Percentiles rank a stretch among this genome's conserved stretches.
These are phyloP conservation scores for Coniochaeta prunicola DNA, from an alignment of 2,329 filamentous ascomycete genomes.

Conservation along the genomic window DNA sequence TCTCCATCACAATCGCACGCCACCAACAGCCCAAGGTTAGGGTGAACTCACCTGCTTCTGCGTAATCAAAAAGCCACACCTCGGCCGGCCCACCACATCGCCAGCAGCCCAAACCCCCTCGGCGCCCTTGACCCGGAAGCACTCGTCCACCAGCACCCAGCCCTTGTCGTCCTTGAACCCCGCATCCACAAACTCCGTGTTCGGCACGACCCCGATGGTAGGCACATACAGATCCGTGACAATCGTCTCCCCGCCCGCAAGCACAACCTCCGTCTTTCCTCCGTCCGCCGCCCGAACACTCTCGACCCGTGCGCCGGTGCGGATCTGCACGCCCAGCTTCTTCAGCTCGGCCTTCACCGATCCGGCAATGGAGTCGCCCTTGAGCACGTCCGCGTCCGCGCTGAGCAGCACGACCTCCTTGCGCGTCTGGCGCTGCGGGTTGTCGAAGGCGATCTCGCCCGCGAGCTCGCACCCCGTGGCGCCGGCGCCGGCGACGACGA, in stretches of 20 bases:
- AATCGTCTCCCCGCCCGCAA: constrained; percentile 38
- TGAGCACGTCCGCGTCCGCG: constrained; percentile 31
- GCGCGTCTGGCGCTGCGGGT: constrained; percentile 20
- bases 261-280: constrained; percentile 40
- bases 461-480: constrained; percentile 48
- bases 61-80: constrained; percentile 33
- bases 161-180: constrained; percentile 34
- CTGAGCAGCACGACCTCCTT: constrained; percentile 43
- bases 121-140: constrained; percentile 36
- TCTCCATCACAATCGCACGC: not conserved
- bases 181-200: constrained; percentile 43
- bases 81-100: constrained; percentile 43
- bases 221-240: constrained; percentile 43
- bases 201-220: constrained; percentile 47
- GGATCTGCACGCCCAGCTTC: constrained; percentile 44
- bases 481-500: constrained; percentile 51
- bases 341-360: constrained; percentile 41
- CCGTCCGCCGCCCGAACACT: constrained; percentile 23
- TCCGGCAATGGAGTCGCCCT: constrained; percentile 33
- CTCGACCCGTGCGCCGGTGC: constrained; percentile 32
- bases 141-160: constrained; percentile 43
- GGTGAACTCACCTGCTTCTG: constrained; percentile 37
- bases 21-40: not conserved
- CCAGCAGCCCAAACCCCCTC: constrained; percentile 45
- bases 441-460: constrained; percentile 44